These are phyloP conservation scores for Penicillium sp. DNA, from an alignment of 2,329 filamentous ascomycete genomes.

Conservation along the genomic window DNA sequence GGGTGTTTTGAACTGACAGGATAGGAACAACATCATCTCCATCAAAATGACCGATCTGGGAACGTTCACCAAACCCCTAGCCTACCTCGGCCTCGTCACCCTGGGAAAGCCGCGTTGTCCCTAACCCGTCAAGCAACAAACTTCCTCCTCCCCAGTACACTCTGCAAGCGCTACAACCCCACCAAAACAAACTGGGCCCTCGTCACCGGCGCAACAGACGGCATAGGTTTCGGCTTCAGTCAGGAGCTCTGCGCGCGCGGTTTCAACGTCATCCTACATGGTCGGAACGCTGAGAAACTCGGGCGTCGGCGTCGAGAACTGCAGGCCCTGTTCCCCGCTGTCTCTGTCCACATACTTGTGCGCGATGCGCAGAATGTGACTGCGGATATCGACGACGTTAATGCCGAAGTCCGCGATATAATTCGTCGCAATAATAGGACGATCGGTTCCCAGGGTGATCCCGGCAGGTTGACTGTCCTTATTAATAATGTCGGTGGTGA, in stretches of 20 bases:
- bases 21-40: background rate
- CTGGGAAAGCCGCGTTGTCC: constrained; percentile 9
- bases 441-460: background rate
- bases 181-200: constrained; percentile 19
- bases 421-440: constrained; percentile 15
- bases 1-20: background rate
- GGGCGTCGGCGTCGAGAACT: constrained; percentile 42
- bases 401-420: constrained; percentile 24
- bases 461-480: constrained; percentile 46
- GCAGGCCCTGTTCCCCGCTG: constrained; percentile 35
- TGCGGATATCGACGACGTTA: constrained; percentile 21
- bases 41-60: constrained; percentile 3
- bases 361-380: constrained; percentile 41
- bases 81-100: constrained; percentile 16
- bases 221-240: constrained; percentile 53
- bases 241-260: constrained; percentile 50
- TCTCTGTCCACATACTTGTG: constrained; percentile 38
- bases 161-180: constrained; percentile 17
- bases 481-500: constrained; percentile 57
- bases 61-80: constrained; percentile 8
- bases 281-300: constrained; percentile 53
- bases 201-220: constrained; percentile 53
- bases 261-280: constrained; percentile 59
- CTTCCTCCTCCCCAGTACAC: constrained; percentile 15
- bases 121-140: constrained; percentile 13